Conservation (phyloP, 257 asterid genomes). For the Cinchona pubescens region DNA sequence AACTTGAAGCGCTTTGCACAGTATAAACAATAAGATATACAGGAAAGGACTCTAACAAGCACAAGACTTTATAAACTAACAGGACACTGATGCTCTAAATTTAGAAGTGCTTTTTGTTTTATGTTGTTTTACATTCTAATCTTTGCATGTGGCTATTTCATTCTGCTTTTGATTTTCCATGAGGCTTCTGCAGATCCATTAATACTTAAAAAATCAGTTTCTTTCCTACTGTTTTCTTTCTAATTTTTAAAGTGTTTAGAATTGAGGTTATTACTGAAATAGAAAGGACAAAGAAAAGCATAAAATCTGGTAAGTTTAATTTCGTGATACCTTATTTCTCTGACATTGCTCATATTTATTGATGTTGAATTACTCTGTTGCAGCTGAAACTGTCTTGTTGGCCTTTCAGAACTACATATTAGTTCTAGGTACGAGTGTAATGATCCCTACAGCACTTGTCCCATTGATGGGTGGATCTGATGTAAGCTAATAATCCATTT, state of each 20-base stretch:
- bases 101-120: too few species aligned
- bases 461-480: constrained; percentile 92
- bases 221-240: not conserved
- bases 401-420: constrained; percentile 95
- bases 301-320: too few species aligned
- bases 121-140: too few species aligned
- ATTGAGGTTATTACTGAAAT: not conserved
- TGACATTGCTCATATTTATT: constrained; percentile 14
- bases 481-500: constrained; percentile 45
- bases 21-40: too few species aligned
- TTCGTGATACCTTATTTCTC: not conserved
- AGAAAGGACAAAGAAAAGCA: not conserved
- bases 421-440: constrained; percentile 88
- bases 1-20: too few species aligned
- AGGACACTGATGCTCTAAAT: too few species aligned
- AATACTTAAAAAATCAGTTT: not conserved
- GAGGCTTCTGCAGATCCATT: not conserved
- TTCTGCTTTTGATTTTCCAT: too few species aligned
- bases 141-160: too few species aligned
- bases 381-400: constrained; percentile 94
- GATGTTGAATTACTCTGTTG: constrained; percentile 34
- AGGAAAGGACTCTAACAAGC: too few species aligned
- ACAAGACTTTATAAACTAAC: too few species aligned
- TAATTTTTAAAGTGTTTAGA: not conserved
- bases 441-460: constrained; percentile 93